Percentiles rank a stretch among this genome's conserved stretches.
These are phyloP conservation scores for Phaeosphaeria sp. DNA, from an alignment of 2,329 filamentous ascomycete genomes.

Conservation along the genomic window DNA sequence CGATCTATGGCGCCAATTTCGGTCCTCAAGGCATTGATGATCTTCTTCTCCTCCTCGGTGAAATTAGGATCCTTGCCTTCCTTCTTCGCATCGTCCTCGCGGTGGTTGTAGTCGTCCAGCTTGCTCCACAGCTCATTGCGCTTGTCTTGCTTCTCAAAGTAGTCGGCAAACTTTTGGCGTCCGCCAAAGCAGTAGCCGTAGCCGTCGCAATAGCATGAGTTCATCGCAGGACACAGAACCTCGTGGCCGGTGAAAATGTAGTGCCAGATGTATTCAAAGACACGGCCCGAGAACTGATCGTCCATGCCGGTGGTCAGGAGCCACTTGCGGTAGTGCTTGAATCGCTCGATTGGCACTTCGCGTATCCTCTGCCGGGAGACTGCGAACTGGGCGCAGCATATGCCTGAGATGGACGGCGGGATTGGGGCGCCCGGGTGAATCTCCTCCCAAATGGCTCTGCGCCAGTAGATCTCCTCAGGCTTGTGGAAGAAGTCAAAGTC, in stretches of 20 bases:
- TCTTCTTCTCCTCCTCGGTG: constrained; percentile 26
- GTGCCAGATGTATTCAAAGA: constrained; percentile 51
- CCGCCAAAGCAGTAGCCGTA: constrained; percentile 68
- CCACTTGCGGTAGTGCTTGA: constrained; percentile 62
- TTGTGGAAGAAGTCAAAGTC: constrained; percentile 49
- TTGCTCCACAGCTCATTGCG: constrained; percentile 51
- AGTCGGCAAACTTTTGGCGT: constrained; percentile 57
- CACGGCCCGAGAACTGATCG: constrained; percentile 47
- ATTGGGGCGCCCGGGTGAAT: constrained; percentile 51
- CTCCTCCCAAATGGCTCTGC: constrained; percentile 47
- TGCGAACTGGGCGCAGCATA: constrained; percentile 65
- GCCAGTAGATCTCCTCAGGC: constrained; percentile 48
- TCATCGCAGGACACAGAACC: constrained; percentile 47
- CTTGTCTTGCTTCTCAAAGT: constrained; percentile 54
- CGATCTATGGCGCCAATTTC: constrained; percentile 31
- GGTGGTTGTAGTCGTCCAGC: constrained; percentile 49
- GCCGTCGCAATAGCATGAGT: constrained; percentile 66
- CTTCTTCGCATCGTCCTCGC: constrained; percentile 42
- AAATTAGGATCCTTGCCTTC: constrained; percentile 29
- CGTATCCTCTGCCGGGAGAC: constrained; percentile 57
- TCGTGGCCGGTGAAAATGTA: constrained; percentile 50
- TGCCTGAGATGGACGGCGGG: constrained; percentile 46
- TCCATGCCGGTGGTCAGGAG: constrained; percentile 49
- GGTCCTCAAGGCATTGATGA: constrained; percentile 27
- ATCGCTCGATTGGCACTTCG: constrained; percentile 58